Base-by-base conservation (phyloP, 164 flowering plant species). In the Pachysandra terminalis region DNA sequence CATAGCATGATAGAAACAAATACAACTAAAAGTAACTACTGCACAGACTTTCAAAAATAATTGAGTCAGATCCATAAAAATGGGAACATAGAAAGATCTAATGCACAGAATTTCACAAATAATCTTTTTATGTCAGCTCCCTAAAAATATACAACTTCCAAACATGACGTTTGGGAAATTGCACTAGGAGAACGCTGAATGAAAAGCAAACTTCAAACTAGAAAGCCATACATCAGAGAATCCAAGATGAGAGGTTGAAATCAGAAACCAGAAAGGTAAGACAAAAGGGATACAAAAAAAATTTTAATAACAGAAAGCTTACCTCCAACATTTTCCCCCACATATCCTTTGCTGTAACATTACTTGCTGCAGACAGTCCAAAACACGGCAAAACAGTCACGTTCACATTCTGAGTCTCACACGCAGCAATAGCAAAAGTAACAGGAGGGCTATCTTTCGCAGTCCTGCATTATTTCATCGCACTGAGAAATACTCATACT, bases 361-460 rank as follows among this genome's bases (percentile, higher is more conserved):
- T 56, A 73, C 83, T 82, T 68, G 81, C 86, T 72, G 83, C 96
- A 32, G 88, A 77, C 67, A 94, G 70, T 26, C 93, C 90, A 83
- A 94, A 94, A 71, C 80, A 82, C 40, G 98, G 98, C 59, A 87
- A 78, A 73, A 87, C 96, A 63, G 98, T 84, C 41, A 95, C 97
- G 79, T 71, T 83, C 1, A 90, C 97, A 73, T 90, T 91, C 79
- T 90, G 94, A 60, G 98, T 95, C 77, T 89, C 97, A 76, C 91
- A 81, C 45, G 98, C 95, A 77, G 98, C 96, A 59, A 94, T 74
- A 26, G 98, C 89, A 81, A 92, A 95, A 51, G 97, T 95, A 59
- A 90, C 97, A 35, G 98, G 96, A 68, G 97, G 96, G 59, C 85
- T 85, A 41, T 81, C 92, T 73, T 87, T 87, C 28, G 90, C 87